phyloP scores from a whole-genome alignment of 2,329 filamentous ascomycete species.

The Xylariaceae sp. region DNA sequence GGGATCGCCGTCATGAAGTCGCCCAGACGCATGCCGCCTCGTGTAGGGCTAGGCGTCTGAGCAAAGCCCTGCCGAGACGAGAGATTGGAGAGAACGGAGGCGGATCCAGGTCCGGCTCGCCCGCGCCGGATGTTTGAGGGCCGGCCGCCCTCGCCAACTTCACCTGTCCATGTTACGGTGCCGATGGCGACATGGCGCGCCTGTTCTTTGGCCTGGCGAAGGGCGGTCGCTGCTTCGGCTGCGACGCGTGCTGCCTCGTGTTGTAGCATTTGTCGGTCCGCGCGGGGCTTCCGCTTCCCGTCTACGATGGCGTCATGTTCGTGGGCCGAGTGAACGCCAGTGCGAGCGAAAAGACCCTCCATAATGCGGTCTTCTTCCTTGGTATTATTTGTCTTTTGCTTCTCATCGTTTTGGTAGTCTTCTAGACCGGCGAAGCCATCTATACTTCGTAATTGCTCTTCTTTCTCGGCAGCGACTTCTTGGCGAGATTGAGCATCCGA shows the following conservation, averaged over 20 bases:
- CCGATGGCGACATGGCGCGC: slow-evolving; percentile 74
- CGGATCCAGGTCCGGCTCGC: slow-evolving; percentile 51
- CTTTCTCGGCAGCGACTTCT: slow-evolving; percentile 9
- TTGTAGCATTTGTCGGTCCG: slow-evolving; percentile 75
- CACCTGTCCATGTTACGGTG: slow-evolving; percentile 90
- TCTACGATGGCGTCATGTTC: slow-evolving; percentile 92
- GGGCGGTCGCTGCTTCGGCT: slow-evolving; percentile 70
- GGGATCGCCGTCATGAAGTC: slow-evolving; percentile 55
- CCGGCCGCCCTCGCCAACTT: slow-evolving; percentile 73
- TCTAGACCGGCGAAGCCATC: slow-evolving; percentile 32
- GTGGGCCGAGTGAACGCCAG: slow-evolving; percentile 84
- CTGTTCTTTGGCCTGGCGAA: slow-evolving; percentile 69
- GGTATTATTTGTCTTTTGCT: slow-evolving; percentile 39
- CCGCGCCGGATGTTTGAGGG: slow-evolving; percentile 54
- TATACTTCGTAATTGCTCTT: slow-evolving; percentile 35
- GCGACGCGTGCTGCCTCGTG: slow-evolving; percentile 79
- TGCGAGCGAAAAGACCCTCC: slow-evolving; percentile 82
- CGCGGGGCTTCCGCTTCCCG: slow-evolving; percentile 66
- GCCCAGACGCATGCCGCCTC: slow-evolving; percentile 24
- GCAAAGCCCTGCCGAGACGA: slow-evolving; percentile 52
- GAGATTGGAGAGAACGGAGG: slow-evolving; percentile 55
- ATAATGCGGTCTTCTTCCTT: slow-evolving; percentile 75
- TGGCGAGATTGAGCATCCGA: slow-evolving; percentile 5
- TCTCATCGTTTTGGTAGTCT: slow-evolving; percentile 44
- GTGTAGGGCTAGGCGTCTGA: slow-evolving; percentile 34